Conservation (phyloP, 176 grass and related monocot genomes). For the Thinopyrum elongatum region DNA sequence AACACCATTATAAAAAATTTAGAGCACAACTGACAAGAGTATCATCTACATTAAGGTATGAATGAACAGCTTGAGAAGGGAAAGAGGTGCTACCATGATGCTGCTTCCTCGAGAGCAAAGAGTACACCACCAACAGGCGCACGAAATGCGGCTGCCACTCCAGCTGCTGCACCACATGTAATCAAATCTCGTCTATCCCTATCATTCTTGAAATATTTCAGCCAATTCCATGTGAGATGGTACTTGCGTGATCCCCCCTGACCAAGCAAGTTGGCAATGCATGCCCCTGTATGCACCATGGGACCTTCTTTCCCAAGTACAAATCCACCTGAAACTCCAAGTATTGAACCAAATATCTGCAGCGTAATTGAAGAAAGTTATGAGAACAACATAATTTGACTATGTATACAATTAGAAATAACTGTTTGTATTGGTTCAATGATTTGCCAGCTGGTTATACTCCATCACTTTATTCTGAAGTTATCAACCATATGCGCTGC, state of each 20-base stretch:
- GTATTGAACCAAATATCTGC: constrained; percentile 91
- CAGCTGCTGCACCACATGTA: constrained; percentile 87
- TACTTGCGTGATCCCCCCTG: constrained; percentile 94
- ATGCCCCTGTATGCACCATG: constrained; percentile 97
- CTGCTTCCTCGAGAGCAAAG: constrained; percentile 96
- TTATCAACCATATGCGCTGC: background rate
- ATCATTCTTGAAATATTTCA: constrained; percentile 92
- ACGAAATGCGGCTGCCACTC: constrained; percentile 91
- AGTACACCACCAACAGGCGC: constrained; percentile 95
- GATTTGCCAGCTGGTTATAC: background rate
- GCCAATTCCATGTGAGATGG: constrained; percentile 88
- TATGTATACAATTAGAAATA: background rate
- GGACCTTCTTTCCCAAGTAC: constrained; percentile 94
- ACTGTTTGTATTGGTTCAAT: background rate
- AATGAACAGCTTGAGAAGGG: background rate
- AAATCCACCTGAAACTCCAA: constrained; percentile 97
- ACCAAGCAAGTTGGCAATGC: constrained; percentile 92
- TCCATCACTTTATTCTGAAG: background rate
- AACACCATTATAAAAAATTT: background rate
- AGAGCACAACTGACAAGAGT: background rate
- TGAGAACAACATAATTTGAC: constrained; percentile 8
- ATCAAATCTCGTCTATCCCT: constrained; percentile 90
- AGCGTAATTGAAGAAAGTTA: background rate
- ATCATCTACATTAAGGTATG: background rate
- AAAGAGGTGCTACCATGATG: constrained; percentile 72